Conservation (phyloP, 129 eudicot genomes). For the Solidago caesia region DNA sequence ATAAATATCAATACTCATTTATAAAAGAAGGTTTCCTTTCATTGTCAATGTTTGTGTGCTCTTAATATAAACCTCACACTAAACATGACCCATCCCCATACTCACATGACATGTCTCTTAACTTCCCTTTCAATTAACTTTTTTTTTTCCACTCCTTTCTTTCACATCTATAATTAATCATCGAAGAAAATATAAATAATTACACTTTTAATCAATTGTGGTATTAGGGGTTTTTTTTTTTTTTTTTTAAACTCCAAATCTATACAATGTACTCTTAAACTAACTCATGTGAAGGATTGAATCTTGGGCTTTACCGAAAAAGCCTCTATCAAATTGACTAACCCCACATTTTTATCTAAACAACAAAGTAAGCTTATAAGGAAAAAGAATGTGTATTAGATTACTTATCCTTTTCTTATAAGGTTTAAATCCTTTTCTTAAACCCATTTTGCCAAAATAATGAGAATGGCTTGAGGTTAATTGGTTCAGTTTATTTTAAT, state of each 20-base stretch:
- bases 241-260: not conserved
- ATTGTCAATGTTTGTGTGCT: constrained; percentile 35
- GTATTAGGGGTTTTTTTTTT: not conserved
- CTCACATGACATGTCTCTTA: constrained; percentile 38
- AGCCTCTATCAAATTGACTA: no score
- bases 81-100: constrained; percentile 32
- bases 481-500: no score
- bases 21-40: constrained; percentile 26
- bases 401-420: no score
- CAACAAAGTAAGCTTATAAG: not conserved
- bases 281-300: no score
- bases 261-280: no score
- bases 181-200: not conserved
- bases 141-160: constrained; percentile 20
- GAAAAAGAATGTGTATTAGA: not conserved
- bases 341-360: not conserved
- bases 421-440: not conserved
- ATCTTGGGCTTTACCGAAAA: no score
- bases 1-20: not conserved
- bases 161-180: constrained; percentile 20
- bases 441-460: no score
- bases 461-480: no score
- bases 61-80: constrained; percentile 24
- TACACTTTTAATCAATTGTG: not conserved
- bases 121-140: constrained; percentile 19